Conservation (phyloP, 768 basidiomycete species). For the Cantharellus anzutake region DNA sequence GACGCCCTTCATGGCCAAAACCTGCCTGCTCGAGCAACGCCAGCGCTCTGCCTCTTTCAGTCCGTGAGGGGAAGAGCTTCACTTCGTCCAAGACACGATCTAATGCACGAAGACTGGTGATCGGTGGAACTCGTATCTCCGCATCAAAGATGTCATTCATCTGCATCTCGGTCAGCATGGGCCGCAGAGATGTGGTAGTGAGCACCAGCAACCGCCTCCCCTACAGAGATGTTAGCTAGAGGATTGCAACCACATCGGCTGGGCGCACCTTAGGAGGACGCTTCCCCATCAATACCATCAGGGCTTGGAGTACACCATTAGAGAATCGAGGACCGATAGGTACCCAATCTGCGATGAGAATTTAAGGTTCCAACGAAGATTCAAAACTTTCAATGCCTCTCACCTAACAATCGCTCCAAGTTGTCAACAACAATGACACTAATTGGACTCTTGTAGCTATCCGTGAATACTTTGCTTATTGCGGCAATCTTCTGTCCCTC, state of each 20-base stretch:
- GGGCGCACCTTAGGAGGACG: slow-evolving; percentile 70
- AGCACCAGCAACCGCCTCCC: slow-evolving; percentile 82
- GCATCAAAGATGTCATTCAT: slow-evolving; percentile 80
- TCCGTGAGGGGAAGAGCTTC: slow-evolving; percentile 42
- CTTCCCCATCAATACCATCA: slow-evolving; percentile 73
- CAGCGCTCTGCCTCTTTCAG: slow-evolving; percentile 40
- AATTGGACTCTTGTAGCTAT: slow-evolving; percentile 93
- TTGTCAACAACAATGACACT: slow-evolving; percentile 94
- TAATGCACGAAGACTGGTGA: slow-evolving; percentile 51
- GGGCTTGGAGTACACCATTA: slow-evolving; percentile 75
- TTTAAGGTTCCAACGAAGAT: neutral
- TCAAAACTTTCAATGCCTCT: slow-evolving; percentile 11
- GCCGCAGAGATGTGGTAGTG: slow-evolving; percentile 77
- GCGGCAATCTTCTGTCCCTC: slow-evolving; percentile 81
- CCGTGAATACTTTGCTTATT: slow-evolving; percentile 81
- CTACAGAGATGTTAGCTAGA: slow-evolving; percentile 21
- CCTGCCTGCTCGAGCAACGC: slow-evolving; percentile 55
- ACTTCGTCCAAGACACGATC: slow-evolving; percentile 63
- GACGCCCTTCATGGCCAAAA: slow-evolving; percentile 31
- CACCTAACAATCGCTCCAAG: slow-evolving; percentile 81
- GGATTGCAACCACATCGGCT: neutral
- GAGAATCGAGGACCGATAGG: slow-evolving; percentile 95
- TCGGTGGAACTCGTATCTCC: slow-evolving; percentile 66
- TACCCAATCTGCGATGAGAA: slow-evolving; percentile 56
- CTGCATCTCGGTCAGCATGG: slow-evolving; percentile 74